Percentiles rank a stretch among this genome's conserved stretches.
phyloP scores from a whole-genome alignment of 2,329 filamentous ascomycete genomes.

The Apiospora sp. region DNA sequence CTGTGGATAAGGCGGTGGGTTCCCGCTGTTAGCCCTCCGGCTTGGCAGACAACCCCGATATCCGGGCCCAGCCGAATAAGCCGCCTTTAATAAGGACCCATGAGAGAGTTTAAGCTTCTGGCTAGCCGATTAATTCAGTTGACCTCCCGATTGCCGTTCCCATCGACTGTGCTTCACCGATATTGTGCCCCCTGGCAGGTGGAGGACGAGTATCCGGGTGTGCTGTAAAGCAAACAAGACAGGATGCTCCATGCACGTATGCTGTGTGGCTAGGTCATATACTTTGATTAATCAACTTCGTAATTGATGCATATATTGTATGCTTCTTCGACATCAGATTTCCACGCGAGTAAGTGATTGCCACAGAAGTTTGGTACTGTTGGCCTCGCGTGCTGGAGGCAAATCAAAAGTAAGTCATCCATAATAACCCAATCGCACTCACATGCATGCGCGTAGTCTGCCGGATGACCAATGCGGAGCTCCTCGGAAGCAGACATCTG shows the following conservation, averaged over 20 bases:
- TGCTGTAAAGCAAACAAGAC: neutral
- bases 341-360: neutral
- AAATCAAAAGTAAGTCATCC: too few species aligned
- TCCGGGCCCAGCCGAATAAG: neutral
- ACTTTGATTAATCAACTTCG: neutral
- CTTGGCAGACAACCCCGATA: conserved; percentile 10
- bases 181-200: neutral
- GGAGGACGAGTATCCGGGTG: neutral
- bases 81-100: neutral
- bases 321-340: neutral
- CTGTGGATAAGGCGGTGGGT: conserved; percentile 15
- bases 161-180: neutral
- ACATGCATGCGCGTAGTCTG: neutral
- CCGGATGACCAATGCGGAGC: neutral
- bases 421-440: neutral
- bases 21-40: neutral
- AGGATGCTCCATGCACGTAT: neutral
- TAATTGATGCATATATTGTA: too few species aligned
- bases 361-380: neutral
- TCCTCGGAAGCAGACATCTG: neutral
- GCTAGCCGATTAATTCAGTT: neutral
- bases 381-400: neutral
- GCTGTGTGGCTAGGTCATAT: neutral
- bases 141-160: neutral
- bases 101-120: neutral